A percentile compares a stretch with the other conserved stretches of the same genome.
These are phyloP conservation scores for Fusarium marasasianum DNA, from an alignment of 2,329 filamentous ascomycete genomes.

Conservation along the genomic window DNA sequence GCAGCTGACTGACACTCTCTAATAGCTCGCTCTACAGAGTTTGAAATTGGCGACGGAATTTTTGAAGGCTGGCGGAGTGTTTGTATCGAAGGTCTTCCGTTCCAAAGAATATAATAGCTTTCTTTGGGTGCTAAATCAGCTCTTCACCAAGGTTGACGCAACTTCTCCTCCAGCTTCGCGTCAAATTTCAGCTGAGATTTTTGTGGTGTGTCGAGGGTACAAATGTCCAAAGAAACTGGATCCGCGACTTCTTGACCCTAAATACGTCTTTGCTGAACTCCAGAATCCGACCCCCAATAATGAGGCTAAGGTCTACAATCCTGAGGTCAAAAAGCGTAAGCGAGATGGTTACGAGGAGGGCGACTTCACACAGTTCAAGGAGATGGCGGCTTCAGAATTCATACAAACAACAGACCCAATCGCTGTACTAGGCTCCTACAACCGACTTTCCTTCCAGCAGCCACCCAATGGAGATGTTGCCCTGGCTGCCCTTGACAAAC, in stretches of 20 bases:
- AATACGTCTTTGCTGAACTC: slow-evolving; percentile 92
- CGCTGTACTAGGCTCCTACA: slow-evolving; percentile 85
- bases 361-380: slow-evolving; percentile 92
- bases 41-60: too few species aligned
- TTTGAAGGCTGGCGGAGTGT: too few species aligned
- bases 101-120: too few species aligned
- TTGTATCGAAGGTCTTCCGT: too few species aligned
- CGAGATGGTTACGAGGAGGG: slow-evolving; percentile 97
- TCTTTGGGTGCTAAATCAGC: too few species aligned
- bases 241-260: slow-evolving; percentile 89
- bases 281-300: slow-evolving; percentile 88
- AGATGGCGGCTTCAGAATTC: slow-evolving; percentile 88
- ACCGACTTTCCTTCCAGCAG: slow-evolving; percentile 85
- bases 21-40: too few species aligned
- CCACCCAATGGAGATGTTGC: slow-evolving; percentile 85
- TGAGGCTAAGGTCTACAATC: slow-evolving; percentile 97
- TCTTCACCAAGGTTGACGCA: too few species aligned
- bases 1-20: too few species aligned
- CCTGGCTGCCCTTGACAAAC: slow-evolving; percentile 82
- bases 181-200: too few species aligned
- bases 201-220: too few species aligned
- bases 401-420: slow-evolving; percentile 95
- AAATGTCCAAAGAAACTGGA: slow-evolving; percentile 68
- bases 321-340: slow-evolving; percentile 96
- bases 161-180: too few species aligned